Percentiles rank a stretch among this genome's conserved stretches.
Evolutionary conservation across 2,329 filamentous ascomycete species (phyloP).

Genomic region (Fusarium sterilihyphosum): DNA sequence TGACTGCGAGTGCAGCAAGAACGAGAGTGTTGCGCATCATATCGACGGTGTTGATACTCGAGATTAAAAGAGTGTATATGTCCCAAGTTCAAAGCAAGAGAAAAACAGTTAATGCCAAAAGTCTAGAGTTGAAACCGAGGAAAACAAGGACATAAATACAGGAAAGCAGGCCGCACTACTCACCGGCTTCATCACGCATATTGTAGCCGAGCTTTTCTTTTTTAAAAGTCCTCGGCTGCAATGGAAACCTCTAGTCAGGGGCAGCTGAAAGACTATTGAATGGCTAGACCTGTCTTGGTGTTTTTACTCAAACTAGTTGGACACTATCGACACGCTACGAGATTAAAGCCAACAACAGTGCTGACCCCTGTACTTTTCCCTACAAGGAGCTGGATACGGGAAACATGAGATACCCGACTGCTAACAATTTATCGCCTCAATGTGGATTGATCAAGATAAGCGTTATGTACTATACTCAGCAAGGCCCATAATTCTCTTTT

Average conservation of each 20-base stretch:
- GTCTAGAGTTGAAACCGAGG: not conserved
- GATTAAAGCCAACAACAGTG: not conserved
- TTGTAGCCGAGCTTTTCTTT: not conserved
- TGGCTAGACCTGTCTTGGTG: not conserved
- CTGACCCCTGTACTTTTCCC: not conserved
- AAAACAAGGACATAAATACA: not conserved
- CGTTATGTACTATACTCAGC: fast-evolving
- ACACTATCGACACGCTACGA: not conserved
- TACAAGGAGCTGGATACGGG: not conserved
- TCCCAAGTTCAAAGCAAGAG: fast-evolving
- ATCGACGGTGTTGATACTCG: not conserved
- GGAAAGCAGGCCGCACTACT: not conserved
- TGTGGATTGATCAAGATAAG: not conserved
- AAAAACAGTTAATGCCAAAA: not conserved
- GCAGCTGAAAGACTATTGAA: not conserved
- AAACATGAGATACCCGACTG: not conserved
- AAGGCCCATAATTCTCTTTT: not conserved
- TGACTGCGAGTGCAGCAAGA: not conserved
- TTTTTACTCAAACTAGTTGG: not conserved
- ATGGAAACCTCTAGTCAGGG: not conserved
- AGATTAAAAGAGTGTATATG: not conserved
- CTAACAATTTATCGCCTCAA: not conserved
- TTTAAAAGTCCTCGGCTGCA: not conserved
- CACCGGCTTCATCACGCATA: not conserved
- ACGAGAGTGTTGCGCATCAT: not conserved